A percentile compares a stretch with the other conserved stretches of the same genome.
Evolutionary conservation across 2,329 filamentous ascomycete species (phyloP).

Genomic region (Aspergillus fischeri): DNA sequence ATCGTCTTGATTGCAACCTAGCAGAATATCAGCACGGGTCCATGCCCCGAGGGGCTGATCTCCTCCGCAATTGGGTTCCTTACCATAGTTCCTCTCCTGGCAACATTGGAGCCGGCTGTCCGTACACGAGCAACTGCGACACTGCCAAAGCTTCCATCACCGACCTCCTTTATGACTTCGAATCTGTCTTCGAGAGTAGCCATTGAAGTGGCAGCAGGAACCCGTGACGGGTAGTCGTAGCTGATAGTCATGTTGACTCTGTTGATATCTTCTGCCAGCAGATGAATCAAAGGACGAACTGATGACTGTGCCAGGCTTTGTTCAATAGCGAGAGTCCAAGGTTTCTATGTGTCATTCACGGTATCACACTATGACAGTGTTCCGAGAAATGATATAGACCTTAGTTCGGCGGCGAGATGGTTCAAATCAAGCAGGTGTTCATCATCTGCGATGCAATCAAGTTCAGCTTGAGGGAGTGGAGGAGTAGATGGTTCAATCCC

Average conservation of each 20-base stretch:
- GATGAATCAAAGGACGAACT: constrained; percentile 29
- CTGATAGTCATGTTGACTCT: constrained; percentile 66
- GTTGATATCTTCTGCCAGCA: constrained; percentile 39
- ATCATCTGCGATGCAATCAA: constrained; percentile 26
- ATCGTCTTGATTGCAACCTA: constrained; percentile 99
- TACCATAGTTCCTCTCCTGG: constrained; percentile 89
- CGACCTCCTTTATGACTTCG: constrained; percentile 95
- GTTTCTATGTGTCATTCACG: background rate
- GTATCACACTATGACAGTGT: background rate
- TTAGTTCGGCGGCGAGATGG: constrained; percentile 9
- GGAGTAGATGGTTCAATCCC: constrained; percentile 19
- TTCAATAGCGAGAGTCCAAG: background rate
- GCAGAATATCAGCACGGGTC: constrained; percentile 12
- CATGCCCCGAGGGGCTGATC: background rate
- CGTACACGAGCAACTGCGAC: constrained; percentile 88
- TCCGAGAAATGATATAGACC: constrained; percentile 9
- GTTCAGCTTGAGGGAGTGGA: constrained; percentile 9
- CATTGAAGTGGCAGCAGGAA: constrained; percentile 46
- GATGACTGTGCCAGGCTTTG: constrained; percentile 10
- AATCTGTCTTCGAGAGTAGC: constrained; percentile 81
- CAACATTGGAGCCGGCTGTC: constrained; percentile 81
- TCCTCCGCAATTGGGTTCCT: constrained; percentile 30
- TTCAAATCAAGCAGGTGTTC: constrained; percentile 26
- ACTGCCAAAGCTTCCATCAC: constrained; percentile 97
- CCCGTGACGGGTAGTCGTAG: constrained; percentile 66